Percentiles rank a stretch among this genome's conserved stretches.
These are phyloP conservation scores for Metschnikowia shivogae DNA, from an alignment of 805 yeast genomes.

Conservation along the genomic window DNA sequence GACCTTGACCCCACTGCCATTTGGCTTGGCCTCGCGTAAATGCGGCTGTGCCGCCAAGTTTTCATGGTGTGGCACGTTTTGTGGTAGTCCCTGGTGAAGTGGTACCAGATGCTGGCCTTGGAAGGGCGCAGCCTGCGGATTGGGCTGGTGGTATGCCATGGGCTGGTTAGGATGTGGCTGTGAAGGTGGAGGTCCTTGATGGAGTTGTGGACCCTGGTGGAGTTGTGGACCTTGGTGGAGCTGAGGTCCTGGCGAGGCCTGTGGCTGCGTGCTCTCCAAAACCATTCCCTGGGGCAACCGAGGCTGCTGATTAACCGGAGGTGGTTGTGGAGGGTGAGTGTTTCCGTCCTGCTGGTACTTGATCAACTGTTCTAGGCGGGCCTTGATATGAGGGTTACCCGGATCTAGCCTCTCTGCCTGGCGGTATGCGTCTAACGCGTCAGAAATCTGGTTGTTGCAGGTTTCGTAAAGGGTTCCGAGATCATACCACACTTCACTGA, in stretches of 20 bases:
- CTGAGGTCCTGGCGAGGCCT: conserved; percentile 12
- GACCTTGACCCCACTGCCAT: conserved; percentile 1
- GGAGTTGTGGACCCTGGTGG: conserved; percentile 8
- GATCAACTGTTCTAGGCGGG: conserved; percentile 80
- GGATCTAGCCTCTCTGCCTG: conserved; percentile 97
- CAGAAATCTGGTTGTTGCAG: conserved; percentile 91
- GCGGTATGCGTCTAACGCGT: conserved; percentile 94
- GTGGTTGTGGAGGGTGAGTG: conserved; percentile 59
- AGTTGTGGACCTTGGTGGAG: conserved; percentile 9
- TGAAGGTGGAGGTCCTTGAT: conserved; percentile 15
- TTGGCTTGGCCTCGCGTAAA: conserved; percentile 2
- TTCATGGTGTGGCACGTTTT: conserved; percentile 7
- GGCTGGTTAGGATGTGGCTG: conserved; percentile 12
- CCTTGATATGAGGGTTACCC: conserved; percentile 88
- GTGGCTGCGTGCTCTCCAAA: conserved; percentile 42
- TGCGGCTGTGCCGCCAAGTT: conserved; percentile 2
- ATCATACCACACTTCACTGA: conserved; percentile 98
- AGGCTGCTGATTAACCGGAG: conserved; percentile 63
- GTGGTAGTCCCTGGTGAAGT: background rate
- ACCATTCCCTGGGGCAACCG: conserved; percentile 61
- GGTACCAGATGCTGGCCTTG: conserved; percentile 4
- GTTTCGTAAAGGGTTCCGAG: conserved; percentile 95
- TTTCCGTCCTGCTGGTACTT: conserved; percentile 69
- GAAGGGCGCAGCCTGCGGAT: conserved; percentile 13
- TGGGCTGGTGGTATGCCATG: conserved; percentile 11